A percentile compares a stretch with the other conserved stretches of the same genome.
Conservation (phyloP, 2,329 filamentous ascomycete species). For the Colletotrichum somersetense region DNA sequence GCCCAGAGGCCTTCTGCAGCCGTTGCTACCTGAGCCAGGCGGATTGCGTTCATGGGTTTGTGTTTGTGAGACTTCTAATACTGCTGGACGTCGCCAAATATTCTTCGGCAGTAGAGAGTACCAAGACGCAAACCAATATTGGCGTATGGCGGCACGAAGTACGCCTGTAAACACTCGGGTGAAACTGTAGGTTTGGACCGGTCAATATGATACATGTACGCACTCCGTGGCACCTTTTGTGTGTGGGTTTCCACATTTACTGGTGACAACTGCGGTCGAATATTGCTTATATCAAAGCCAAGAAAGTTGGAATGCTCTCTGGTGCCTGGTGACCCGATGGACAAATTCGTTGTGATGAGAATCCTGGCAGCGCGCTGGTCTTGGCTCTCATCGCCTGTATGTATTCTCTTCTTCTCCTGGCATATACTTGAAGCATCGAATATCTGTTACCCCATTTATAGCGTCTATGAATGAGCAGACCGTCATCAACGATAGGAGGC, state of each 20-base stretch:
- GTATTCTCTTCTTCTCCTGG: background rate
- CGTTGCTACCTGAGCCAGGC: slow-evolving; percentile 12
- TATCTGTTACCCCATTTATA: slow-evolving; percentile 26
- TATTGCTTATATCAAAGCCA: slow-evolving; percentile 30
- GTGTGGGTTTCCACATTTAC: background rate
- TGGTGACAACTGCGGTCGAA: background rate
- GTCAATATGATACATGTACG: slow-evolving; percentile 36
- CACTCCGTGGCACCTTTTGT: slow-evolving; percentile 15
- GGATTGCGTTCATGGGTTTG: background rate
- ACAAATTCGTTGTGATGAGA: slow-evolving; percentile 31
- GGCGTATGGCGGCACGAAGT: slow-evolving; percentile 24
- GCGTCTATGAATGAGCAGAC: slow-evolving; percentile 31
- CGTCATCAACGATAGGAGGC: slow-evolving; percentile 20
- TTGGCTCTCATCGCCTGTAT: background rate
- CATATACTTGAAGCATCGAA: slow-evolving; percentile 35
- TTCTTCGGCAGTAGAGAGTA: slow-evolving; percentile 27
- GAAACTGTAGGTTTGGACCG: slow-evolving; percentile 31
- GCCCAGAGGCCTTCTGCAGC: slow-evolving; percentile 19
- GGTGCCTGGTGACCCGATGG: slow-evolving; percentile 31
- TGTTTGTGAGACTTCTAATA: slow-evolving; percentile 4
- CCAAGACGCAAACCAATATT: slow-evolving; percentile 20
- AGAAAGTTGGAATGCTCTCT: slow-evolving; percentile 35
- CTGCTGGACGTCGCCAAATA: slow-evolving; percentile 27
- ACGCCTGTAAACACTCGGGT: slow-evolving; percentile 23
- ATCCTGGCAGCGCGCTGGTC: background rate